phyloP scores from a whole-genome alignment of 1,139 yeast genomes.

The Yamadazyma membranifaciens region DNA sequence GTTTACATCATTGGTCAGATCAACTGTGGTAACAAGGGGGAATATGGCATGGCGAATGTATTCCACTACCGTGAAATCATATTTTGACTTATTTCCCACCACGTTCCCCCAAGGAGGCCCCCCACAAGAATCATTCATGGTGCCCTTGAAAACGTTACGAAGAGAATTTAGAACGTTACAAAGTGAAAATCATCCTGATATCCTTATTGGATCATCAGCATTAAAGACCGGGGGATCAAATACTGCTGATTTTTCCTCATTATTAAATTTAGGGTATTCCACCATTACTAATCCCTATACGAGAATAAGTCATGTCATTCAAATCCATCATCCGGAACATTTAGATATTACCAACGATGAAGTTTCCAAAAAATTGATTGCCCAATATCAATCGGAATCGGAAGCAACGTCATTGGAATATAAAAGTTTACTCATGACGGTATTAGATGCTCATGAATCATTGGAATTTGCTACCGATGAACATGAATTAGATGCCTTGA shows the following conservation, averaged over 20 bases:
- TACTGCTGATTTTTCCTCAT: conserved; percentile 39
- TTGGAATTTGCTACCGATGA: conserved; percentile 62
- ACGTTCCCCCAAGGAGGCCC: conserved; percentile 72
- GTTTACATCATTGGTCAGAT: background rate
- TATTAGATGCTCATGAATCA: conserved; percentile 78
- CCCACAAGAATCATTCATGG: conserved; percentile 56
- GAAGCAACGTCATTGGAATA: conserved; percentile 37
- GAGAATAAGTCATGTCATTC: conserved; percentile 47
- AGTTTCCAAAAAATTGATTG: conserved; percentile 35
- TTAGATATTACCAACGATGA: conserved; percentile 42
- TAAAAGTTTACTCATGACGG: conserved; percentile 65
- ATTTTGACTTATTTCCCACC: conserved; percentile 68
- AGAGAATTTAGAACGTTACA: conserved; percentile 76
- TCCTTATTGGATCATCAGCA: conserved; percentile 31
- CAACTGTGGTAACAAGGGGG: background rate
- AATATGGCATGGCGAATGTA: background rate
- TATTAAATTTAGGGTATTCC: conserved; percentile 73
- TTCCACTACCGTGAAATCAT: conserved; percentile 21
- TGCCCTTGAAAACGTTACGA: conserved; percentile 57
- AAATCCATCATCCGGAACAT: conserved; percentile 36
- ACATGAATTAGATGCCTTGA: conserved; percentile 53
- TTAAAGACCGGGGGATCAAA: conserved; percentile 17
- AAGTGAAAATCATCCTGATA: conserved; percentile 79
- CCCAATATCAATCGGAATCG: conserved; percentile 29
- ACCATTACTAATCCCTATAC: conserved; percentile 67